phyloP scores from a whole-genome alignment of 192 early-diverging fungal species.

The Endogone sp. region DNA sequence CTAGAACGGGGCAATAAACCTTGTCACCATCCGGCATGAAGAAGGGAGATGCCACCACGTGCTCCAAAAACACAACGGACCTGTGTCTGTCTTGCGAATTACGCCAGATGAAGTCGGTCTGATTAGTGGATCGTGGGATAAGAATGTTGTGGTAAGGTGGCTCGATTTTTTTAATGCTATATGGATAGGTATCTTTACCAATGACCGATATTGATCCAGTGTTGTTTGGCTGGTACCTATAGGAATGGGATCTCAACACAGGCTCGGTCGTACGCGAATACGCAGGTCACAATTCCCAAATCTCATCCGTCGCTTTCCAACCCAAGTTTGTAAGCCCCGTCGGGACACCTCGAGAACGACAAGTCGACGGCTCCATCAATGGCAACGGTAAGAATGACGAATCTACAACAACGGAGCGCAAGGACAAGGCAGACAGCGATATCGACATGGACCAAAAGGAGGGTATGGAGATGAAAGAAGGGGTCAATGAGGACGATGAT shows the following conservation, averaged over 20 bases:
- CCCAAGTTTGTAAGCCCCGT: constrained; percentile 35
- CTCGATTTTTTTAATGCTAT: neutral
- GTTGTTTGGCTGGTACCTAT: neutral
- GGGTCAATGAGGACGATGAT: neutral
- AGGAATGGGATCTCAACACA: constrained; percentile 84
- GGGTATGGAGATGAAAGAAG: neutral
- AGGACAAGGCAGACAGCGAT: neutral
- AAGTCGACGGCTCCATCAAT: constrained; percentile 3
- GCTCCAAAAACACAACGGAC: constrained; percentile 72
- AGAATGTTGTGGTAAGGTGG: constrained; percentile 61
- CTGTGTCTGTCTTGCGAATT: constrained; percentile 81
- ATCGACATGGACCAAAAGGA: neutral
- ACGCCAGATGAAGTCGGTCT: constrained; percentile 76
- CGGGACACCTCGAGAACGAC: neutral
- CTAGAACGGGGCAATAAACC: constrained; percentile 77
- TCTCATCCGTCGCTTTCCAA: constrained; percentile 71
- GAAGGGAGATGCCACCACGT: constrained; percentile 88
- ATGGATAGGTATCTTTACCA: neutral
- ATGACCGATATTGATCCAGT: neutral
- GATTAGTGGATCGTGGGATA: constrained; percentile 97
- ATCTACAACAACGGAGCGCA: neutral
- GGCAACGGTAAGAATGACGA: constrained; percentile 2
- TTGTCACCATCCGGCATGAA: constrained; percentile 89
- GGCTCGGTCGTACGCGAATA: constrained; percentile 69
- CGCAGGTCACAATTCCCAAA: constrained; percentile 74